Conservation (phyloP, 768 basidiomycete genomes). For the Pulveroboletus frians region DNA sequence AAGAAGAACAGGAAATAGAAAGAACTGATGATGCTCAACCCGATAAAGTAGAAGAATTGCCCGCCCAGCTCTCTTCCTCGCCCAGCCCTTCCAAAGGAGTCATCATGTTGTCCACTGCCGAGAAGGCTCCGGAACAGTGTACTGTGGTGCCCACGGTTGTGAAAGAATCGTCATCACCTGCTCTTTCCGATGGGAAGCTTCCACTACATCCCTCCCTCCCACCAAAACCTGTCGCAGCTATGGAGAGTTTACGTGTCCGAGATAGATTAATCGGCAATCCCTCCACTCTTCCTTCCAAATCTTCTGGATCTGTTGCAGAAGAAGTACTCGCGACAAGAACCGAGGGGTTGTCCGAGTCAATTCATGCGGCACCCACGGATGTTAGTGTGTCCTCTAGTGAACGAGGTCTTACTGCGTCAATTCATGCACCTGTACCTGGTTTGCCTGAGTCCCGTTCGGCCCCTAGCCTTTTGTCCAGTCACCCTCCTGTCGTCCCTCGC, state of each 20-base stretch:
- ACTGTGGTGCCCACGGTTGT: constrained; percentile 6
- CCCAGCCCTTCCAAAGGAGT: constrained; percentile 6
- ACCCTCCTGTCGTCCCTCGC: constrained; percentile 24
- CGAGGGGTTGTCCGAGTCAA: constrained; percentile 26
- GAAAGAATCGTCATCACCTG: constrained; percentile 6
- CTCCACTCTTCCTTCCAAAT: constrained; percentile 13
- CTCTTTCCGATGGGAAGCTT: constrained; percentile 14
- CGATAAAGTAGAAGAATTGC: constrained; percentile 4
- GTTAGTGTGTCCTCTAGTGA: constrained; percentile 23
- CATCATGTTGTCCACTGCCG: not conserved
- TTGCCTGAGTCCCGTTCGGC: constrained; percentile 38
- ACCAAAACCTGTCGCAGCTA: constrained; percentile 37
- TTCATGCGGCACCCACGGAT: constrained; percentile 18
- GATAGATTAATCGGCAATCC: constrained; percentile 11
- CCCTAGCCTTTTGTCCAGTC: constrained; percentile 30
- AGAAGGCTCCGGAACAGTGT: constrained; percentile 18
- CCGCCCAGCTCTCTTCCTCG: constrained; percentile 4
- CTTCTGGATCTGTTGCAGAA: not conserved
- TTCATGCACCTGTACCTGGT: constrained; percentile 46
- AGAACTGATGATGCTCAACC: constrained; percentile 9
- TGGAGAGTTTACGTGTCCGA: constrained; percentile 12
- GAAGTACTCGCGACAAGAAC: constrained; percentile 11
- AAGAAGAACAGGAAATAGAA: constrained; percentile 22
- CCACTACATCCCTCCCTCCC: constrained; percentile 45
- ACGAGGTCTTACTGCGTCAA: constrained; percentile 46